These are phyloP conservation scores for Selenicereus undatus DNA, from an alignment of 148 eudicot genomes.

Conservation along the genomic window DNA sequence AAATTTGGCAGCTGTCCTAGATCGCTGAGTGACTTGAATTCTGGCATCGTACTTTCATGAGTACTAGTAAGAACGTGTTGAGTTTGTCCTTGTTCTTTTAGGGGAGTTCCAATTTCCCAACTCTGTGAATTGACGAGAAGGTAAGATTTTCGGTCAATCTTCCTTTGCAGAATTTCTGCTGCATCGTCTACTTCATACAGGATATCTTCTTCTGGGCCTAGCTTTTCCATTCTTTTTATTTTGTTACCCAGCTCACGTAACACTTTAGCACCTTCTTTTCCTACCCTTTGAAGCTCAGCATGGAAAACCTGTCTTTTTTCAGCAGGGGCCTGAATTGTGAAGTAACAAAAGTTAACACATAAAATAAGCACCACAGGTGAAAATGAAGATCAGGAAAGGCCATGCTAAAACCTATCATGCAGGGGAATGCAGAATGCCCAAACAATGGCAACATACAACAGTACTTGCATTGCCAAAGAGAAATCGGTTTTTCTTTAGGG, in stretches of 20 bases:
- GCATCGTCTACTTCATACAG: constrained; percentile 62
- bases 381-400: not conserved
- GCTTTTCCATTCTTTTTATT: constrained; percentile 66
- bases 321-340: constrained; percentile 63
- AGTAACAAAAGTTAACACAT: not conserved
- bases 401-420: not conserved
- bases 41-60: constrained; percentile 29
- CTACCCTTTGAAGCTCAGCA: constrained; percentile 66
- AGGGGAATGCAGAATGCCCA: not conserved
- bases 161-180: constrained; percentile 65
- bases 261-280: constrained; percentile 73
- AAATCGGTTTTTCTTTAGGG: not conserved
- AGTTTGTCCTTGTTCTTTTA: constrained; percentile 10
- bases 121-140: constrained; percentile 66
- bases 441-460: not conserved
- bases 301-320: constrained; percentile 71
- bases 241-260: constrained; percentile 72
- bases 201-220: constrained; percentile 43
- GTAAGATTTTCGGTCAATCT: constrained; percentile 70
- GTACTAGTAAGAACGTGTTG: constrained; percentile 30
- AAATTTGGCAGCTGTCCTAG: constrained; percentile 32
- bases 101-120: constrained; percentile 63
- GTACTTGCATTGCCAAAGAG: not conserved
- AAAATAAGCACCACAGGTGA: not conserved
- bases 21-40: constrained; percentile 42